Conservation (phyloP, 345 rosid species). For the Eucalyptus pauciflora region DNA sequence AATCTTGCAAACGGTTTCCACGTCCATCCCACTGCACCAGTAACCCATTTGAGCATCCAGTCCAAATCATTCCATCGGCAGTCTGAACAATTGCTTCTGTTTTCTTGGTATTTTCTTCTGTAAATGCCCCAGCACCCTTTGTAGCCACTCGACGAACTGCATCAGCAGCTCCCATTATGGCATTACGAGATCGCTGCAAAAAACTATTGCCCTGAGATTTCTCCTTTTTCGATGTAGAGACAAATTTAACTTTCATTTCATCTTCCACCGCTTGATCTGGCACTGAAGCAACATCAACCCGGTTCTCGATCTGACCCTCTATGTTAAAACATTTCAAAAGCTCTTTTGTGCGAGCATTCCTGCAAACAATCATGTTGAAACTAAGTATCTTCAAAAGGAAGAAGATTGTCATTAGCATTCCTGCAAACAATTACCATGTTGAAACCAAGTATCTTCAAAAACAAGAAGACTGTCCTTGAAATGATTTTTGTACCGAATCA, state of each 20-base stretch:
- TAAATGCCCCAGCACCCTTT: conserved; percentile 70
- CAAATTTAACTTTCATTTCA: conserved; percentile 71
- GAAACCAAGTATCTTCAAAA: not conserved
- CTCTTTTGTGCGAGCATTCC: conserved; percentile 96
- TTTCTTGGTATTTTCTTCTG: conserved; percentile 59
- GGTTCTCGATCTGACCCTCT: conserved; percentile 86
- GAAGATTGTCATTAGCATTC: conserved; percentile 37
- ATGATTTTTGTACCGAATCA: not conserved
- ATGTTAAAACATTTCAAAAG: conserved; percentile 78
- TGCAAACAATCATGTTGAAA: conserved; percentile 11
- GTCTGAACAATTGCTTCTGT: conserved; percentile 78
- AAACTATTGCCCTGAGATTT: conserved; percentile 62
- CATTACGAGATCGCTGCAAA: conserved; percentile 96
- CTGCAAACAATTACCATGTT: conserved; percentile 21
- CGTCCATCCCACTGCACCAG: conserved; percentile 89
- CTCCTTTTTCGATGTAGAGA: conserved; percentile 74
- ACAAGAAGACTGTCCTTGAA: not conserved
- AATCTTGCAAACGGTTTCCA: conserved; percentile 74
- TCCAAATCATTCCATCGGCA: conserved; percentile 89
- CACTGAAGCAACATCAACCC: conserved; percentile 40
- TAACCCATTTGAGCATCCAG: conserved; percentile 77
- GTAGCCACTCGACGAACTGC: conserved; percentile 95
- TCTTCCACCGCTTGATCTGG: conserved; percentile 68
- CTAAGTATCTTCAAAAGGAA: not conserved
- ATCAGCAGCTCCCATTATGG: conserved; percentile 97